Conservation (phyloP, 805 yeast species). For the Nakazawaea anatomiae region DNA sequence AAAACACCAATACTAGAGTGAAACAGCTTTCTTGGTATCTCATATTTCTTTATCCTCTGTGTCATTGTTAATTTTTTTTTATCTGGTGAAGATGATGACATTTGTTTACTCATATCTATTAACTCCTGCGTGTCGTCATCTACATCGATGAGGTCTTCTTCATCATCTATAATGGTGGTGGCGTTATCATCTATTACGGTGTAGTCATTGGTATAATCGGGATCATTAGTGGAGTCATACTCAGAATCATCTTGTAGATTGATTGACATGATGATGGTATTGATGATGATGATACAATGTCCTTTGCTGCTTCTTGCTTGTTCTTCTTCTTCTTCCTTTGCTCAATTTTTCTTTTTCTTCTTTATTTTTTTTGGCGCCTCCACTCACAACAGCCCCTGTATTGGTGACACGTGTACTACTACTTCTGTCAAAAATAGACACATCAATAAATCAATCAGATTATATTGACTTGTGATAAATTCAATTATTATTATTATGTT, state of each 20-base stretch:
- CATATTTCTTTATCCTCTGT: slow-evolving; percentile 53
- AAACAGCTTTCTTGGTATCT: slow-evolving; percentile 79
- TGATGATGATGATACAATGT: too few species aligned
- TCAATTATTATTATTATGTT: too few species aligned
- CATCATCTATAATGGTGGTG: slow-evolving; percentile 9
- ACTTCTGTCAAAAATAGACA: too few species aligned
- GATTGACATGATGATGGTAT: background rate
- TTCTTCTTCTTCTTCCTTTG: too few species aligned
- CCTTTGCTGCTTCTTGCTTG: too few species aligned
- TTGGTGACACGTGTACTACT: too few species aligned
- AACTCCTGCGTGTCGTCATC: slow-evolving; percentile 10
- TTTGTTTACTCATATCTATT: slow-evolving; percentile 5
- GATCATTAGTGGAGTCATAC: slow-evolving; percentile 8
- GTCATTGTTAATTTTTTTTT: slow-evolving; percentile 6
- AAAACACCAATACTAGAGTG: slow-evolving; percentile 88
- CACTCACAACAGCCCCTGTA: too few species aligned
- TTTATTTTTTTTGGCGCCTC: too few species aligned
- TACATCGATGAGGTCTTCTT: slow-evolving; percentile 8
- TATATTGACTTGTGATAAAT: too few species aligned
- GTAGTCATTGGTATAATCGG: slow-evolving; percentile 5
- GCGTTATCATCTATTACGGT: slow-evolving; percentile 4
- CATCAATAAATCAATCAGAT: too few species aligned
- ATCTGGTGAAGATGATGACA: background rate
- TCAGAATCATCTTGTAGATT: background rate
- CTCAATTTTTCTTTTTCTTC: too few species aligned